Evolutionary conservation across 495 filamentous ascomycete genomes (phyloP), one percentile per base, ranked within the genome.

Genomic region (Aspergillus haitiensis): DNA sequence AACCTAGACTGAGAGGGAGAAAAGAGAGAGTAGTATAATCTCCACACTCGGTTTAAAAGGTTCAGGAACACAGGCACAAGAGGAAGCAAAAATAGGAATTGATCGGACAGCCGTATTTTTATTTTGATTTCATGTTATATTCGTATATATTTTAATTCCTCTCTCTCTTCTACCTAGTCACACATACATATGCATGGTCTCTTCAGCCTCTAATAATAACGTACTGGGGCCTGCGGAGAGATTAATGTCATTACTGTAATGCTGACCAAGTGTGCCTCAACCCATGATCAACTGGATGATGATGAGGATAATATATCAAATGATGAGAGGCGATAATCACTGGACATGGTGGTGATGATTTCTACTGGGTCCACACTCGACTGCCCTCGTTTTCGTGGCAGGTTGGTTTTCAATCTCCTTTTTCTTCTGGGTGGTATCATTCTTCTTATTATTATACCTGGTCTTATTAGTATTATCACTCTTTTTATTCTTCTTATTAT

Each of bases 121-220:
- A 47, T 47, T 15, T 47, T 47, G 18, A 47, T 18, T 47, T 47
- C n/a, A 18, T 47, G 21, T 47, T 16, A 10, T 6, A 6, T 47
- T 42, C 12, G 15, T 18, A 11, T 46, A 18, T 21, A 27, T 27
- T 27, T 27, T 27, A 27, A 27, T 27, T 1, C 21, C 21, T 27
- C 3, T 27, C 3, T 27, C 21, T 40, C 37, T 13, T 42, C 12
- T 15, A 42, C 12, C 15, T 15, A 42, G 16, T 16, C 44, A 4
- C 18, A 47, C 44, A 47, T 18, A 54, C 40, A 42, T 54, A 36
- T 52, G 31, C 45, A 48, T 33, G 18, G 27, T 18, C 36, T 55
- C 58, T 57, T 64, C 58, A 61, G 62, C 62, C 62, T 61, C 62
- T 59, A 6, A 47, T 47, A 47, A 46, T 46, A 27, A 50, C 55